A percentile compares a stretch with the other conserved stretches of the same genome.
Conservation (phyloP, 208 protist species). For the Wallacemonas rigidus region DNA sequence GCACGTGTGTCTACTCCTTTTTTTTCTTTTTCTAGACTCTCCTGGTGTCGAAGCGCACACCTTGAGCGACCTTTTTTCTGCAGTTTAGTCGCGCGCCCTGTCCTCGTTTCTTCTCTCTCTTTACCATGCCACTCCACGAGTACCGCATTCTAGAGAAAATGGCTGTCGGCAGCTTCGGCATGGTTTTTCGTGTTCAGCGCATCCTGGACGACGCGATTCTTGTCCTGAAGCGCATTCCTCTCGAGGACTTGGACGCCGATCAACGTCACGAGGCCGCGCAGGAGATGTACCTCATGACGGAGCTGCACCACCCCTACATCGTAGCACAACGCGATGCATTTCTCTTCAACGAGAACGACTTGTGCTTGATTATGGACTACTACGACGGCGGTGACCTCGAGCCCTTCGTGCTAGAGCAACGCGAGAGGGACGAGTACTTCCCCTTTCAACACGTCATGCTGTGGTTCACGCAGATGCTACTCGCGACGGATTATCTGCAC, state of each 20-base stretch:
- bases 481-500: conserved; percentile 87
- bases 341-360: conserved; percentile 73
- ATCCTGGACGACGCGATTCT: conserved; percentile 57
- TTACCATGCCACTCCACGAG: conserved; percentile 33
- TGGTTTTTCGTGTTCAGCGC: conserved; percentile 77
- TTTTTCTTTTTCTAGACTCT: background rate
- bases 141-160: conserved; percentile 86
- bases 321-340: conserved; percentile 80
- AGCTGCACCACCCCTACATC: conserved; percentile 83
- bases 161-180: conserved; percentile 77
- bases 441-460: conserved; percentile 65
- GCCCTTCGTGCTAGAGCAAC: conserved; percentile 50
- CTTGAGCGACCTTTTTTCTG: background rate
- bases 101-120: conserved; percentile 8
- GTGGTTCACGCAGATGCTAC: conserved; percentile 83
- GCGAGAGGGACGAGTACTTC: conserved; percentile 73
- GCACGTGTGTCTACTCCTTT: conserved; percentile 14
- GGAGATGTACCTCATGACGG: conserved; percentile 80
- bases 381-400: conserved; percentile 91
- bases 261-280: conserved; percentile 69
- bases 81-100: background rate
- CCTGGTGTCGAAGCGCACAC: background rate
- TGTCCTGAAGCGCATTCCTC: conserved; percentile 85
- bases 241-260: conserved; percentile 53
- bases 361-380: conserved; percentile 93